A percentile compares a stretch with the other conserved stretches of the same genome.
phyloP scores from a whole-genome alignment of 495 filamentous ascomycete species.

The Rhypophila decipiens region DNA sequence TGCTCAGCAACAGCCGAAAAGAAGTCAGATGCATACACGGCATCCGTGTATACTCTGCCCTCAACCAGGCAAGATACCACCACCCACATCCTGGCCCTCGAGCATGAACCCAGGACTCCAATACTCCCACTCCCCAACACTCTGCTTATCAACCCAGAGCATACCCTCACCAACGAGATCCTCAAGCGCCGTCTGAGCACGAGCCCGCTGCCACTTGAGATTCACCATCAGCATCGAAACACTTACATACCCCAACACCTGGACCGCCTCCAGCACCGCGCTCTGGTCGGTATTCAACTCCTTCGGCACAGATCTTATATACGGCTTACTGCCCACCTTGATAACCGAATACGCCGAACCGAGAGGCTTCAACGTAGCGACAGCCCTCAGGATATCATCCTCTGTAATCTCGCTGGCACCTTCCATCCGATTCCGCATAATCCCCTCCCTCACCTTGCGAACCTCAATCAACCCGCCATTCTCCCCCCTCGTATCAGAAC shows the following conservation, averaged over 20 bases:
- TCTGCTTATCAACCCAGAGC: conserved; percentile 90
- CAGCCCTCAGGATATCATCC: conserved; percentile 88
- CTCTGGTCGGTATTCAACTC: conserved; percentile 94
- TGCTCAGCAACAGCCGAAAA: no score
- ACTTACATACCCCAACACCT: conserved; percentile 80
- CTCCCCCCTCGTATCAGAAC: conserved; percentile 76
- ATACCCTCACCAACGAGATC: conserved; percentile 87
- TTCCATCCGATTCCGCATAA: conserved; percentile 65
- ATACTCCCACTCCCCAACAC: conserved; percentile 83
- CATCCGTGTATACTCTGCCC: no score
- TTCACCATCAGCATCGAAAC: conserved; percentile 91
- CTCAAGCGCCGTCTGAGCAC: conserved; percentile 82
- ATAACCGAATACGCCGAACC: conserved; percentile 82
- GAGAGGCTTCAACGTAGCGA: conserved; percentile 79
- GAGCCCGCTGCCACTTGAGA: conserved; percentile 74
- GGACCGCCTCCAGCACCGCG: conserved; percentile 80
- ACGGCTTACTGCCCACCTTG: conserved; percentile 71
- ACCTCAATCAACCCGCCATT: conserved; percentile 91
- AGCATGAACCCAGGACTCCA: conserved; percentile 73
- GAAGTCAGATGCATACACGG: no score
- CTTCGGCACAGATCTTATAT: conserved; percentile 90
- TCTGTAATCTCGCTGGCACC: conserved; percentile 68
- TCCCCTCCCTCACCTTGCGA: conserved; percentile 65
- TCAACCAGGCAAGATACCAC: not conserved
- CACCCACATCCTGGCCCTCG: conserved; percentile 17